Conservation (phyloP, 306 rosid species). For the Quercus bicolor region DNA sequence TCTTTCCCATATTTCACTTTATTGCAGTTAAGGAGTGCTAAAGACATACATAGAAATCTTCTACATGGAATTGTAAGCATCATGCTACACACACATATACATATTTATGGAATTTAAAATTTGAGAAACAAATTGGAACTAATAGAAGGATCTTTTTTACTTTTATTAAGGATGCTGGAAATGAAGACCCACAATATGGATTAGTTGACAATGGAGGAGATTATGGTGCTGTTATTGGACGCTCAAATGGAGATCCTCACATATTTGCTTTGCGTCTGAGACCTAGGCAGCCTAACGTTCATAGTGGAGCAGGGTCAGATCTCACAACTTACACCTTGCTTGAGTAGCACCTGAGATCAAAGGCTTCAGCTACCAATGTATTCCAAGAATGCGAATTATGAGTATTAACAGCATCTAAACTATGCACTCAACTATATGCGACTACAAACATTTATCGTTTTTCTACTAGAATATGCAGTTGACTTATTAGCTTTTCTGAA, state of each 20-base stretch:
- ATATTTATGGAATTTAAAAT: not conserved
- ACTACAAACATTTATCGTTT: not conserved
- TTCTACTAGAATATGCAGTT: not conserved
- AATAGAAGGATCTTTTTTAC: not conserved
- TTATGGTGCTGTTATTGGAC: slow-evolving; percentile 51
- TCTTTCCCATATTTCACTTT: not conserved
- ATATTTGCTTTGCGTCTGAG: slow-evolving; percentile 58
- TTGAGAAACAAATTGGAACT: not conserved
- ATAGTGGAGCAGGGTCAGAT: slow-evolving; percentile 42
- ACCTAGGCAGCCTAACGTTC: slow-evolving; percentile 44
- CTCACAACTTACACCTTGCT: slow-evolving; percentile 65
- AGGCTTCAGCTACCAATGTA: not conserved
- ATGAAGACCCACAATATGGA: slow-evolving; percentile 53
- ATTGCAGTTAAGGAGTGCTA: slow-evolving; percentile 46
- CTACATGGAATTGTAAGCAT: slow-evolving; percentile 49
- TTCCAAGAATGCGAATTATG: not conserved
- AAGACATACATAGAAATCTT: slow-evolving; percentile 44
- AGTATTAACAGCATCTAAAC: not conserved
- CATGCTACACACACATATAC: not conserved
- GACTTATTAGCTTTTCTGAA: not conserved
- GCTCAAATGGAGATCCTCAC: slow-evolving; percentile 56
- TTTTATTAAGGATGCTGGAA: slow-evolving; percentile 51
- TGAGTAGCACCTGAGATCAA: slow-evolving; percentile 22
- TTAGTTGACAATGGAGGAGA: slow-evolving; percentile 57
- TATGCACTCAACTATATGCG: not conserved